phyloP scores from a whole-genome alignment of 805 yeast species.

The Sugiyamaella floridensis region DNA sequence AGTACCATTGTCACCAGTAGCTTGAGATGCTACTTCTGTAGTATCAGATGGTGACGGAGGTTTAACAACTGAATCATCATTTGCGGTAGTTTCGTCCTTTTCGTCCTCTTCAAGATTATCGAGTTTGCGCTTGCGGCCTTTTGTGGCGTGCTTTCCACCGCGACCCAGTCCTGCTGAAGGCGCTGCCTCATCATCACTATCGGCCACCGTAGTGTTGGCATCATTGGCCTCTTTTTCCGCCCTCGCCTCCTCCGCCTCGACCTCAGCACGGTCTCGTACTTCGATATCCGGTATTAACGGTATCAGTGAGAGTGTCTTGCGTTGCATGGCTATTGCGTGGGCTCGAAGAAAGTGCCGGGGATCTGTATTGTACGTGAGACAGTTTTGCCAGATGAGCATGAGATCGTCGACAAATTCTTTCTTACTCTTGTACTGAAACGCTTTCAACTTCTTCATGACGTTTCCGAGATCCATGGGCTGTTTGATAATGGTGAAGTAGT shows the following conservation, averaged over 20 bases:
- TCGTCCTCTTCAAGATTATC: constrained; percentile 17
- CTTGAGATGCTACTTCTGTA: not conserved
- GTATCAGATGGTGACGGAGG: not conserved
- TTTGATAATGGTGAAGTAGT: constrained; percentile 82
- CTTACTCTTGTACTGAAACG: constrained; percentile 75
- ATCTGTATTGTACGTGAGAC: constrained; percentile 87
- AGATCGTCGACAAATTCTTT: constrained; percentile 90
- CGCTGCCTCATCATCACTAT: constrained; percentile 14
- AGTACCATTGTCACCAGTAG: constrained; percentile 3
- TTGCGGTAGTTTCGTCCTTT: constrained; percentile 1
- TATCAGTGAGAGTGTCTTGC: constrained; percentile 64
- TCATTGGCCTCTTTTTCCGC: constrained; percentile 10
- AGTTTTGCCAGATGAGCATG: constrained; percentile 92
- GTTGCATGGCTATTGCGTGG: constrained; percentile 95
- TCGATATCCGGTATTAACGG: constrained; percentile 88
- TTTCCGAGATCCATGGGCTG: constrained; percentile 96
- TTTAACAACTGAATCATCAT: not conserved
- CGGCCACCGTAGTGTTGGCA: constrained; percentile 5
- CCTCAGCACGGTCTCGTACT: constrained; percentile 46
- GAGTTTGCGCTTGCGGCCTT: constrained; percentile 24
- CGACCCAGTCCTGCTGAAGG: constrained; percentile 24
- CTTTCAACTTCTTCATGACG: constrained; percentile 81
- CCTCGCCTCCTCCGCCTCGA: constrained; percentile 33
- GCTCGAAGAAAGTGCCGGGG: constrained; percentile 86
- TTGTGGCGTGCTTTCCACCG: constrained; percentile 21